phyloP scores from a whole-genome alignment of 345 rosid genomes.

The Sisymbrium altissimum region DNA sequence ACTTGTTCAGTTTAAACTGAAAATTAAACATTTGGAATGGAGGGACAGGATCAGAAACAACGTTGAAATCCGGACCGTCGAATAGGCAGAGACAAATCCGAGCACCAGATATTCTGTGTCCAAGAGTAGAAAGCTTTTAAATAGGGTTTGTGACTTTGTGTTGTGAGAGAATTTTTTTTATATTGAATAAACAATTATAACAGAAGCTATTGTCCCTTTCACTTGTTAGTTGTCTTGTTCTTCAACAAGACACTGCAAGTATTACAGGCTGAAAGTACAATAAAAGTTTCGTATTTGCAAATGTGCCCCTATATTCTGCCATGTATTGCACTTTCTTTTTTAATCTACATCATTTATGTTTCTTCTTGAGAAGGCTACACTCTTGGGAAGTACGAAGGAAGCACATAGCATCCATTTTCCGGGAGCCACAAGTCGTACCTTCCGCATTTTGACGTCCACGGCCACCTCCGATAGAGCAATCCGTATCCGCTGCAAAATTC shows the following conservation, averaged over 20 bases:
- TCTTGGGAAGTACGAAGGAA: conserved; percentile 68
- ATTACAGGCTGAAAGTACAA: conserved; percentile 15
- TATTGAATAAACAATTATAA: conserved; percentile 27
- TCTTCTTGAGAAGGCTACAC: conserved; percentile 24
- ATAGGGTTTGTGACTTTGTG: conserved; percentile 15
- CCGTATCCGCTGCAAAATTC: conserved; percentile 62
- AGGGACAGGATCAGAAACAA: conserved; percentile 34
- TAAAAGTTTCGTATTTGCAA: conserved; percentile 16
- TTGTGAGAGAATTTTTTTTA: neutral
- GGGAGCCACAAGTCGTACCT: conserved; percentile 79
- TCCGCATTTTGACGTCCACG: conserved; percentile 67
- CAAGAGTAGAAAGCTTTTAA: conserved; percentile 30
- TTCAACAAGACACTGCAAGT: conserved; percentile 31
- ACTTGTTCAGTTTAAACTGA: neutral
- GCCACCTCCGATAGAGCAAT: conserved; percentile 67
- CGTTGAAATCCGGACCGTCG: conserved; percentile 44
- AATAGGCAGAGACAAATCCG: conserved; percentile 41
- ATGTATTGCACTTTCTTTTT: neutral
- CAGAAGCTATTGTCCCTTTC: conserved; percentile 46
- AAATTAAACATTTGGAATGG: conserved; percentile 7
- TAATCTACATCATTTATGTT: neutral
- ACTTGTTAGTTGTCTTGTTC: conserved; percentile 49
- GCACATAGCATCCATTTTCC: conserved; percentile 96
- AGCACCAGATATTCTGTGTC: conserved; percentile 39
- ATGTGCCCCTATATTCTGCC: conserved; percentile 12